phyloP scores from a whole-genome alignment of 2,329 filamentous ascomycete genomes.

The Chaetomium sp. region DNA sequence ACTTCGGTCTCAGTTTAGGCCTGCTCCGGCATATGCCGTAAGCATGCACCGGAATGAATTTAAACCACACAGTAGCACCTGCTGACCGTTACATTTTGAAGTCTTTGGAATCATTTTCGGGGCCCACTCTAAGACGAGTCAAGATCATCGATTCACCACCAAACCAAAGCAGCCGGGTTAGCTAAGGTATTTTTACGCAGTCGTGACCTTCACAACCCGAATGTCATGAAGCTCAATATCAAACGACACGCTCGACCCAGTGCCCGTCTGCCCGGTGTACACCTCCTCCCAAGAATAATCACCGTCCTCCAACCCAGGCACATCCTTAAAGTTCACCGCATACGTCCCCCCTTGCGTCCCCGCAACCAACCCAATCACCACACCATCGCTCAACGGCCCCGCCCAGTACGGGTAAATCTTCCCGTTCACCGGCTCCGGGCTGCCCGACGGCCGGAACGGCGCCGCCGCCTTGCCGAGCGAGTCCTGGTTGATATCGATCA shows the following conservation, averaged over 20 bases:
- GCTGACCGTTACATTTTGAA: too few relatives aligned
- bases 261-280: constrained; percentile 24
- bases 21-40: too few relatives aligned
- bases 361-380: constrained; percentile 33
- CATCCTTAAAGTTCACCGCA: constrained; percentile 38
- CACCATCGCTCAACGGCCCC: constrained; percentile 31
- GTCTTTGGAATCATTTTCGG: too few relatives aligned
- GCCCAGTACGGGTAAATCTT: constrained; percentile 38
- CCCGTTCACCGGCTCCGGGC: constrained; percentile 35
- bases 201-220: constrained; percentile 23
- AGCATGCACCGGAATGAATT: too few relatives aligned
- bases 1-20: too few relatives aligned
- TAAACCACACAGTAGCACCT: too few relatives aligned
- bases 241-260: constrained; percentile 19
- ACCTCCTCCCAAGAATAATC: constrained; percentile 36
- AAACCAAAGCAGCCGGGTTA: not conserved
- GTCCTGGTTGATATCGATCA: constrained; percentile 28
- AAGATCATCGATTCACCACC: too few relatives aligned
- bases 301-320: constrained; percentile 33
- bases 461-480: constrained; percentile 23
- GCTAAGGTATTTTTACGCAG: not conserved
- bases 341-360: constrained; percentile 35
- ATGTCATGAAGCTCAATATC: constrained; percentile 24
- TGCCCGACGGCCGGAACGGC: constrained; percentile 24
- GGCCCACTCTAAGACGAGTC: too few relatives aligned